Evolutionary conservation across 75 land plant genomes (phyloP).

Genomic region (Selaginella tamariscina): DNA sequence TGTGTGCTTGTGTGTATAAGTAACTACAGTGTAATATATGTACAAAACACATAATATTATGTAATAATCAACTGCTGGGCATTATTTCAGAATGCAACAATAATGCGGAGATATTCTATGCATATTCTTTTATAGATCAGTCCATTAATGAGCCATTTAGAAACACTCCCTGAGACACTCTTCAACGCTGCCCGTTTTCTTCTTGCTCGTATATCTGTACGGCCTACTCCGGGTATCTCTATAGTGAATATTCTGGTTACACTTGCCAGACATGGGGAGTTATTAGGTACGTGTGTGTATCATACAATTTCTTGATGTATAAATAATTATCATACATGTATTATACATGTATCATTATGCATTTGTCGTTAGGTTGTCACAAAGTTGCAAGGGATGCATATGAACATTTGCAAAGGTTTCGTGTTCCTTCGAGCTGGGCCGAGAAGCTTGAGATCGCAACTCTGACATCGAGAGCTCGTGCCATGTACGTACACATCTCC

Average conservation of each 20-base stretch:
- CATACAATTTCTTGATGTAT: not conserved
- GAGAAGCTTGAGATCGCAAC: constrained; percentile 29
- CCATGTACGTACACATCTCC: too few relatives aligned
- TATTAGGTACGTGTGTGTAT: constrained; percentile 21
- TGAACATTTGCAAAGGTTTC: constrained; percentile 18
- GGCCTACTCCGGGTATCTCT: constrained; percentile 21
- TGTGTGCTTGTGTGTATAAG: not conserved
- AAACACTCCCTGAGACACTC: constrained; percentile 29
- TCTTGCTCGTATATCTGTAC: constrained; percentile 16
- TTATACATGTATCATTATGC: not conserved
- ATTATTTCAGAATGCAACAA: not conserved
- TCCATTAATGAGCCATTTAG: constrained; percentile 30
- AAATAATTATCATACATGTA: not conserved
- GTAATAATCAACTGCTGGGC: too few relatives aligned
- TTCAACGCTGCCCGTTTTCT: constrained; percentile 27
- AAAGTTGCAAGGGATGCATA: constrained; percentile 27
- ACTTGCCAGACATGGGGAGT: constrained; percentile 31
- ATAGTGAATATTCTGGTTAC: constrained; percentile 32
- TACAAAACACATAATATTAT: too few relatives aligned
- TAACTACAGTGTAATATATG: too few relatives aligned
- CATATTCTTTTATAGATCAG: constrained; percentile 29
- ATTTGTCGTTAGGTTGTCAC: constrained; percentile 21
- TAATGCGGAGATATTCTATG: constrained; percentile 10
- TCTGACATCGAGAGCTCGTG: constrained; percentile 21
- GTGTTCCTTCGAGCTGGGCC: constrained; percentile 30